A percentile compares a stretch with the other conserved stretches of the same genome.
phyloP scores from a whole-genome alignment of 2,329 filamentous ascomycete genomes.

The Beauveria sp. region DNA sequence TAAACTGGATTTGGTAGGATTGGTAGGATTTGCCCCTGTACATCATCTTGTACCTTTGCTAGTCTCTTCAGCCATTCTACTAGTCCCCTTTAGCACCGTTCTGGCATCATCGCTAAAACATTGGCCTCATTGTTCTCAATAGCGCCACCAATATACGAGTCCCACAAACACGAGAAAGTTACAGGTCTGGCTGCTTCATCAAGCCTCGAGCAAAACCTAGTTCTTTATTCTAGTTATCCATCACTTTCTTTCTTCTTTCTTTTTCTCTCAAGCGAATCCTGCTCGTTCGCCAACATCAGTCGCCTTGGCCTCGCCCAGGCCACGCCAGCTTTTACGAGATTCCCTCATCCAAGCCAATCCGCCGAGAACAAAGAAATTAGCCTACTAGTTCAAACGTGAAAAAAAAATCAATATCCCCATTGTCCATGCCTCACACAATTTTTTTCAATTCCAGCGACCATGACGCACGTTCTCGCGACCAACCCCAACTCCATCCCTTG shows the following conservation, averaged over 20 bases:
- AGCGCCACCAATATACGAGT: constrained; percentile 1
- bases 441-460: background rate
- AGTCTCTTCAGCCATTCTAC: no score
- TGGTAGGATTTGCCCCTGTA: no score
- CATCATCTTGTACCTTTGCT: no score
- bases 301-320: background rate
- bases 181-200: background rate
- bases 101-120: no score
- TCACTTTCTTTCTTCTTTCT: background rate
- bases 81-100: no score
- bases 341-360: background rate
- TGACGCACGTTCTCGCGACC: background rate
- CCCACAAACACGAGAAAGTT: constrained; percentile 5
- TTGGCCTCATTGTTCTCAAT: no score
- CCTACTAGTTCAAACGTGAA: background rate
- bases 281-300: no score
- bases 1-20: no score
- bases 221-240: no score
- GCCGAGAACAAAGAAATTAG: background rate
- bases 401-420: background rate
- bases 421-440: no score
- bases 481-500: background rate
- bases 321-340: background rate
- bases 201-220: background rate
- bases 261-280: no score